Base-by-base conservation (phyloP, 495 filamentous ascomycete species). In the Hypoxylon fuscum region DNA sequence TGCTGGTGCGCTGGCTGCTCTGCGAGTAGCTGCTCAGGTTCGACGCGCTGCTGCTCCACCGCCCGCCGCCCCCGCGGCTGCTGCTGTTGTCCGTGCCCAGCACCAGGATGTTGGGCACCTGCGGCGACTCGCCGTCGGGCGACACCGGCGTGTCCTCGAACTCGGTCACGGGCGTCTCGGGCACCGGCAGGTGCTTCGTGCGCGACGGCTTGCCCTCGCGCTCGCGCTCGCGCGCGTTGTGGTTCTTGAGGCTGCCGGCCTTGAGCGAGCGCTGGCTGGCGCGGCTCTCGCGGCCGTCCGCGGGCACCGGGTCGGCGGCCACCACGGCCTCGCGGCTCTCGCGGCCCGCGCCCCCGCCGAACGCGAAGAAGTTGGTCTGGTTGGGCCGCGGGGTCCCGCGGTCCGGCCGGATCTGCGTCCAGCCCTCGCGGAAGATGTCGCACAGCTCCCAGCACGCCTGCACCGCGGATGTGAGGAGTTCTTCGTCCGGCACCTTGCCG, bases 361-460 rank as follows among this genome's bases (percentile, higher is more conserved):
- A 62, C 5, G 74, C 66, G 66, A 81, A 81, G 69, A 93, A 94
- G 22, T 83, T 88, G 22, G 88, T 84, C 68, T 95, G 92, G 51
- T 85, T 89, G 1, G 92, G 90, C 25, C 90, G 81, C 0, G 92
- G 92, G n/a, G 93, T 96, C 20, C 89, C 91, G 29, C 92, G 81
- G 55, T 96, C 92, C 4, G 93, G 91, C 37, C 89, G 85, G 25
- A 95, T 85, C 70, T 96, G 88, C 22, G 92, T 92, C 92, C 92
- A 97, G 9, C 93, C 92, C 78, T 95, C 90, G 29, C 92, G 83
- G 77, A 96, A 97, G 43, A 97, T 87, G 76, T 97, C 93, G 72
- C 91, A 96, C 21, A 97, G 85, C 64, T 96, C 93, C 93, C 93
- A 97, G 74, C 93, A 97, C 5, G 93, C 90, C 68, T 96, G 92